These are phyloP conservation scores for Boletus semigastroideus DNA, from an alignment of 1,284 basidiomycete species.

Conservation along the genomic window DNA sequence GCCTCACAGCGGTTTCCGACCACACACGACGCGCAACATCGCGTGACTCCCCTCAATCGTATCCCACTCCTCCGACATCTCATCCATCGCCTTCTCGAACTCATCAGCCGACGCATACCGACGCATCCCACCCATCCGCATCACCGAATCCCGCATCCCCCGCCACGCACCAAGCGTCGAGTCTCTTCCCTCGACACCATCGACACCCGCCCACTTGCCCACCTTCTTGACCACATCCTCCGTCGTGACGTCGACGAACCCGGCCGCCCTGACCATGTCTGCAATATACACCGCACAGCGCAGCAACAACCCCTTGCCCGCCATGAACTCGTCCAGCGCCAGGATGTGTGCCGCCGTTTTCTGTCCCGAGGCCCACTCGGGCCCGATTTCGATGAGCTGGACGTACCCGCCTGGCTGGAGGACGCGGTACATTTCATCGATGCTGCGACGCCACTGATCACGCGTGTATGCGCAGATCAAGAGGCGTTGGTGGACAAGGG, in stretches of 20 bases:
- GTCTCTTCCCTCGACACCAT: constrained; percentile 11
- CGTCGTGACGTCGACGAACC: constrained; percentile 19
- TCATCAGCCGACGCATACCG: constrained; percentile 14
- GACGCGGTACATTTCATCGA: constrained; percentile 32
- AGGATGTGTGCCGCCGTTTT: constrained; percentile 17
- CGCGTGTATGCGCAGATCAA: constrained; percentile 29
- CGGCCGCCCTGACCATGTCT: constrained; percentile 19
- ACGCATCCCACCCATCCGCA: constrained; percentile 9
- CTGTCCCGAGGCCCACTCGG: constrained; percentile 17
- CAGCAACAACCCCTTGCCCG: constrained; percentile 8
- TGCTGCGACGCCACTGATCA: constrained; percentile 25
- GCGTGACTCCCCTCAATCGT: constrained; percentile 14
- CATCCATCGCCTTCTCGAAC: constrained; percentile 16
- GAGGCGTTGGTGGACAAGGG: constrained; percentile 35
- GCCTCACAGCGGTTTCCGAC: too few relatives aligned
- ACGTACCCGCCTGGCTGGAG: constrained; percentile 33
- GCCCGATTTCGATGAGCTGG: constrained; percentile 26
- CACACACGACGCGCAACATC: constrained; percentile 8
- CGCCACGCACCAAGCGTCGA: constrained; percentile 14
- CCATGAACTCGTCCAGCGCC: constrained; percentile 17
- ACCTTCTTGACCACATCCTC: constrained; percentile 16
- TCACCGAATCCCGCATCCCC: constrained; percentile 16
- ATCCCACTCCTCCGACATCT: constrained; percentile 24
- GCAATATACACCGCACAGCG: constrained; percentile 15
- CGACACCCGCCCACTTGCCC: constrained; percentile 21